Base-by-base conservation (phyloP, 2,329 filamentous ascomycete species). In the Colletotrichum musicola region DNA sequence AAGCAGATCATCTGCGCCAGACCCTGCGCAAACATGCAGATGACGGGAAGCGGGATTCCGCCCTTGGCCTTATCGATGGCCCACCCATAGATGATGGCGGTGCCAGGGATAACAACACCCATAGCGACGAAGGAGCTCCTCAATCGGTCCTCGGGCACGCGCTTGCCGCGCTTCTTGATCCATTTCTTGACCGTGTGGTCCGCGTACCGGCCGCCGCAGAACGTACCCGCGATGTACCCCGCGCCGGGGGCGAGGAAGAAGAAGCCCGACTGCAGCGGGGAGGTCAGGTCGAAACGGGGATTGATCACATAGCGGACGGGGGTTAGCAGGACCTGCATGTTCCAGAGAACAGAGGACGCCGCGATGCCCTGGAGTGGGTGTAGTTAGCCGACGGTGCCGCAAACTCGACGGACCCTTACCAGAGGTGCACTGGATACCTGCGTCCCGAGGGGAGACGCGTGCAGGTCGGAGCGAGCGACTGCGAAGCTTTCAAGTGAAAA, bases 261-360 rank as follows among this genome's bases (percentile, higher is more conserved):
- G 4, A 93, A 82, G 0, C 89, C 90, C 0, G 85, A 86, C 74
- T 91, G 86, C 22, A 92, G 84, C 0, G 91, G 90, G 0, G 84
- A 84, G 0, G 85, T 86, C 14, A 93, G 84, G 61, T 87, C 74
- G 80, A 93, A 93, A 62, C 91, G 88, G 0, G 91, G 90, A 73
- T 93, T 93, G 18, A 93, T 82, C 13, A 92, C 87, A 73, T 92
- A 92, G 27, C 90, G 88, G 68, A 93, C 92, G 0, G 88, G 88
- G 0, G 89, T 92, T 7, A 92, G 82, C 1, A 92, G 84, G 3
- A 84, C 85, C 77, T 93, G 93, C 80, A 92, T 91, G 77, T 92
- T 93, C 89, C 89, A 93, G 14, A 93, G 86, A 0, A 93, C 81
- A 18, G 85, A 82, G 1, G 85, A 87, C 13, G 86, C 86, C 1